Percentiles rank a stretch among this genome's conserved stretches.
These are phyloP conservation scores for Truncatella angustata DNA, from an alignment of 2,329 filamentous ascomycete genomes.

Conservation along the genomic window DNA sequence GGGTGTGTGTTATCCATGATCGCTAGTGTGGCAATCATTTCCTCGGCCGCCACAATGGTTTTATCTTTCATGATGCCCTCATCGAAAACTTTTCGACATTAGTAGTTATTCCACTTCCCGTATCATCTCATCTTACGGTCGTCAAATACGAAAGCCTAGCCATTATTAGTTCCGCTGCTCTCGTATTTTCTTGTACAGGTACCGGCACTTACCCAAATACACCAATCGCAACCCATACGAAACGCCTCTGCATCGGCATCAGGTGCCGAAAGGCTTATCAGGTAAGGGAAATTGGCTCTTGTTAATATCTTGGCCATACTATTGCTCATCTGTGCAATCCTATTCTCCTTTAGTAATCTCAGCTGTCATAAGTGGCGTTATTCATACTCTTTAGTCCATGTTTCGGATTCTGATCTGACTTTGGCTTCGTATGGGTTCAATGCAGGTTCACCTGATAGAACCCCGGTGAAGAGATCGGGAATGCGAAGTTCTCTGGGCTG, in stretches of 20 bases:
- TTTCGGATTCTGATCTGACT: neutral
- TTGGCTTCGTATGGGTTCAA: neutral
- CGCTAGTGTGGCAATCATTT: neutral
- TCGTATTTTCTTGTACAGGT: neutral
- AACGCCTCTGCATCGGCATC: neutral
- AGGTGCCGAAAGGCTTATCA: neutral
- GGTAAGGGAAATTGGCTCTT: neutral
- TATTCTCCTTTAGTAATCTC: neutral
- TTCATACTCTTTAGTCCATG: conserved; percentile 1
- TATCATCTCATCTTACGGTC: neutral
- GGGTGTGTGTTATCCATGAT: neutral
- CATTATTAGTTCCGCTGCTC: neutral
- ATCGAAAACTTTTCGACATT: neutral
- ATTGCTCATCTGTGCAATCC: neutral
- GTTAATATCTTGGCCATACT: neutral
- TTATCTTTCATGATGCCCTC: conserved; percentile 3
- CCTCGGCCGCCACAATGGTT: neutral
- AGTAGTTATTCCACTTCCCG: neutral
- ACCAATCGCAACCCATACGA: neutral
- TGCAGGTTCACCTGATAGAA: neutral
- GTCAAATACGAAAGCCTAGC: conserved; percentile 5
- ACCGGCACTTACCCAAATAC: conserved; percentile 1
- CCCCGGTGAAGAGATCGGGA: neutral
- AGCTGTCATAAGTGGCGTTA: neutral
- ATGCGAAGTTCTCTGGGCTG: too few relatives aligned